These are phyloP conservation scores for Colletotrichum lupini DNA, from an alignment of 2,329 filamentous ascomycete genomes.

Conservation along the genomic window DNA sequence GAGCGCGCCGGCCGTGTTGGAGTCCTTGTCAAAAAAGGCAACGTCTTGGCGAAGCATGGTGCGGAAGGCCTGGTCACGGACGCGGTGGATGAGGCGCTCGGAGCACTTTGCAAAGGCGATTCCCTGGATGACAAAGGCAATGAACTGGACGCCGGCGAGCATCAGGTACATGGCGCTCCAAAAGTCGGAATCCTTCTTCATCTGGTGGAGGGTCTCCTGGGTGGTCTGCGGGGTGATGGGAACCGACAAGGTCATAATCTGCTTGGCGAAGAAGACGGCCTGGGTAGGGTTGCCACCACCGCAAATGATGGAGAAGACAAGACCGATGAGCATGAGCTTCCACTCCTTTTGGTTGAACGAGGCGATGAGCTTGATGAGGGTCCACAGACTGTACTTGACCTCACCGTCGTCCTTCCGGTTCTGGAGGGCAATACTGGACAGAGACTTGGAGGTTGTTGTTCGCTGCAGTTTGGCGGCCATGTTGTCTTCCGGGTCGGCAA, in stretches of 20 bases:
- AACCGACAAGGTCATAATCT: slow-evolving; percentile 77
- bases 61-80: slow-evolving; percentile 85
- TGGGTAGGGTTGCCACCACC: slow-evolving; percentile 83
- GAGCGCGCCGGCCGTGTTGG: slow-evolving; percentile 89
- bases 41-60: slow-evolving; percentile 94
- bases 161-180: slow-evolving; percentile 92
- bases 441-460: slow-evolving; percentile 65
- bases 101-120: slow-evolving; percentile 85
- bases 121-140: slow-evolving; percentile 77
- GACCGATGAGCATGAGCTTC: slow-evolving; percentile 76
- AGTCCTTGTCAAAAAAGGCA: slow-evolving; percentile 87
- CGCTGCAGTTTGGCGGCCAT: slow-evolving; percentile 68
- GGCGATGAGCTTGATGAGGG: slow-evolving; percentile 81
- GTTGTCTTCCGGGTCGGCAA: slow-evolving; percentile 71
- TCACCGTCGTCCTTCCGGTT: slow-evolving; percentile 62
- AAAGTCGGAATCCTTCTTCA: slow-evolving; percentile 81
- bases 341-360: slow-evolving; percentile 83
- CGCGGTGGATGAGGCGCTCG: slow-evolving; percentile 85
- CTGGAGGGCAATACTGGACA: slow-evolving; percentile 78
- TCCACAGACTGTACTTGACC: slow-evolving; percentile 76
- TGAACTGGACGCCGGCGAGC: slow-evolving; percentile 78
- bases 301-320: slow-evolving; percentile 80
- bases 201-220: slow-evolving; percentile 53
- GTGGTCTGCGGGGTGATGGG: slow-evolving; percentile 56
- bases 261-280: slow-evolving; percentile 88